Conservation (phyloP, 2,329 filamentous ascomycete species). For the Coleophoma cylindrospora region DNA sequence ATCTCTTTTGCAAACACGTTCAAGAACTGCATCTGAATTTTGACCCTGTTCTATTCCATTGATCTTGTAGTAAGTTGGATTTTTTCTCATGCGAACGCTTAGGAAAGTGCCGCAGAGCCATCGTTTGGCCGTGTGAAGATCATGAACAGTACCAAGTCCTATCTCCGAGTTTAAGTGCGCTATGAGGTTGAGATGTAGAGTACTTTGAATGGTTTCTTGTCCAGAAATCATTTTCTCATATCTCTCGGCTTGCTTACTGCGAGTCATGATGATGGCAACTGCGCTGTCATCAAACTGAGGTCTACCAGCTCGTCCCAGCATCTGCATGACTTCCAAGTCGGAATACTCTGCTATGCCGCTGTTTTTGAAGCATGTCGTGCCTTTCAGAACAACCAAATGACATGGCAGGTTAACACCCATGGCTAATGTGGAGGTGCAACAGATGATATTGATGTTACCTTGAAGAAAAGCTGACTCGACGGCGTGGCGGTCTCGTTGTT, state of each 20-base stretch:
- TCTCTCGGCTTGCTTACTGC: constrained; percentile 52
- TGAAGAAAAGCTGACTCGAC: constrained; percentile 66
- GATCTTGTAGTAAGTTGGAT: constrained; percentile 66
- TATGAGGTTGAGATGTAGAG: constrained; percentile 71
- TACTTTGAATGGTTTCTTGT: constrained; percentile 70
- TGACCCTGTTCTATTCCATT: constrained; percentile 42
- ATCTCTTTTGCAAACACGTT: constrained; percentile 65
- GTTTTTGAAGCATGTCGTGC: constrained; percentile 63
- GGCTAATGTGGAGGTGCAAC: constrained; percentile 80
- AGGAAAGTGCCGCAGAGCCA: constrained; percentile 80
- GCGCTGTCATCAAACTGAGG: constrained; percentile 79
- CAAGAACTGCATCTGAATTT: constrained; percentile 58
- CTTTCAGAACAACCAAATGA: constrained; percentile 78
- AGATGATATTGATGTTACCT: constrained; percentile 74
- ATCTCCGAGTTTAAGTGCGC: constrained; percentile 85
- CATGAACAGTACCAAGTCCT: constrained; percentile 65
- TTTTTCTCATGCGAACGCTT: constrained; percentile 66
- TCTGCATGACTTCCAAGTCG: constrained; percentile 84
- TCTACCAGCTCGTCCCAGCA: constrained; percentile 78
- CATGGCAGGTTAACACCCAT: constrained; percentile 82
- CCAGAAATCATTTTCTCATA: constrained; percentile 74
- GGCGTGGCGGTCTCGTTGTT: constrained; percentile 53
- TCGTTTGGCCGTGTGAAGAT: constrained; percentile 57
- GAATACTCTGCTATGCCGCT: constrained; percentile 64
- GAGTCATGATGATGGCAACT: constrained; percentile 75